phyloP scores from a whole-genome alignment of 2,329 filamentous ascomycete genomes.

The Macrophomina phaseolina region DNA sequence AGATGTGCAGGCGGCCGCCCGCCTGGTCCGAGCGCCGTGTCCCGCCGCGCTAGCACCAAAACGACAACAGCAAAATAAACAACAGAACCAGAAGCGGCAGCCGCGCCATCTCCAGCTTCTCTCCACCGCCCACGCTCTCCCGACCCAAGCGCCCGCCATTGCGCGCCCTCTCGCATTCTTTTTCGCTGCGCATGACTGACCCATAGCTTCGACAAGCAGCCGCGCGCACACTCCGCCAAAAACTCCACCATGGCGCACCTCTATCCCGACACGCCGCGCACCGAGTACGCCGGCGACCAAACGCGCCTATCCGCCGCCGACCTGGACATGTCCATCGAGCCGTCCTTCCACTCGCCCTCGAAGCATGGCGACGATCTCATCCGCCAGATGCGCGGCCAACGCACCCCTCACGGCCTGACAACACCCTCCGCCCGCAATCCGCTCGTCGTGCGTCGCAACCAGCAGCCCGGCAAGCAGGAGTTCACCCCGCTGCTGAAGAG shows the following conservation, averaged over 20 bases:
- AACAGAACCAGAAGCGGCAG: conserved; percentile 7
- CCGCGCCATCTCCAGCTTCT: conserved; percentile 13
- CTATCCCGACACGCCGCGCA: conserved; percentile 82
- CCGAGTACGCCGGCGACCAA: conserved; percentile 75
- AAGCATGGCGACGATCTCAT: conserved; percentile 76
- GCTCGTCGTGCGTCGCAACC: conserved; percentile 64
- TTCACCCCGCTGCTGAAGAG: conserved; percentile 94
- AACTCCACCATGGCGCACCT: conserved; percentile 48
- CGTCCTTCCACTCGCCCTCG: conserved; percentile 81
- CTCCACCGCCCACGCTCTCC: background rate
- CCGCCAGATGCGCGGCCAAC: conserved; percentile 65
- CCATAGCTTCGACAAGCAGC: conserved; percentile 9
- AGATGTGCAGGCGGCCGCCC: conserved; percentile 29
- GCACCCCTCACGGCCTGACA: conserved; percentile 59
- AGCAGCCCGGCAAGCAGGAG: conserved; percentile 65
- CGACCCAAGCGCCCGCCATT: conserved; percentile 4
- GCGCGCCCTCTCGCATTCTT: conserved; percentile 15
- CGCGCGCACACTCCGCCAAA: background rate
- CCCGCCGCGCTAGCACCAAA: conserved; percentile 26
- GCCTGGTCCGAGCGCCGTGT: conserved; percentile 28
- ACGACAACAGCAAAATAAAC: conserved; percentile 27
- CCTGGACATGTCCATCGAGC: conserved; percentile 84
- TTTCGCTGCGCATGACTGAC: conserved; percentile 9
- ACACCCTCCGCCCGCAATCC: conserved; percentile 78
- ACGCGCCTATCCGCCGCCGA: conserved; percentile 75